Conservation (phyloP, 169 alveolate genomes). For the Cystoisospora suis region DNA sequence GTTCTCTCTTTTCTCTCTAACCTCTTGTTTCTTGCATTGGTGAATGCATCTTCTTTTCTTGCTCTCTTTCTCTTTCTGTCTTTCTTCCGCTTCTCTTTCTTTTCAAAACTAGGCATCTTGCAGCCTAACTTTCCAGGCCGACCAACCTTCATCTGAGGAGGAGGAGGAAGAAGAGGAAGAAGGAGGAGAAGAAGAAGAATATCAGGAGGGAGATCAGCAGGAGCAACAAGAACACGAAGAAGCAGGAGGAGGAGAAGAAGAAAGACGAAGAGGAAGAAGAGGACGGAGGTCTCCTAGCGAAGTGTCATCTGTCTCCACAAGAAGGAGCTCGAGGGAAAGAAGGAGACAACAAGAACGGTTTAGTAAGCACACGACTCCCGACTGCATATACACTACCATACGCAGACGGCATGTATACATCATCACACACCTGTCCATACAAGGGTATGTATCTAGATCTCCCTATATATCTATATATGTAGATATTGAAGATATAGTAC, state of each 20-base stretch:
- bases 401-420: background rate
- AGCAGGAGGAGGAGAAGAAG: background rate
- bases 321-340: no score
- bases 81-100: background rate
- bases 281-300: background rate
- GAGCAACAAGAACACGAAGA: background rate
- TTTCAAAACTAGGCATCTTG: background rate
- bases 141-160: background rate
- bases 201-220: background rate
- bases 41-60: background rate
- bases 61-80: background rate
- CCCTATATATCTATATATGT: no score
- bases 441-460: no score
- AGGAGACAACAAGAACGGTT: no score
- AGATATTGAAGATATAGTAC: background rate
- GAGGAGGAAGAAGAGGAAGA: background rate
- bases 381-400: background rate
- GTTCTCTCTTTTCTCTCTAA: no score
- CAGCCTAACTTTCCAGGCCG: conserved; percentile 1
- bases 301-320: background rate
- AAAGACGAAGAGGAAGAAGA: background rate
- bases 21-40: background rate
- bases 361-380: background rate
- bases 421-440: no score
- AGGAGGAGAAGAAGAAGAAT: background rate